Evolutionary conservation across 2,329 filamentous ascomycete species (phyloP).

Genomic region (Clarireedia sp.): DNA sequence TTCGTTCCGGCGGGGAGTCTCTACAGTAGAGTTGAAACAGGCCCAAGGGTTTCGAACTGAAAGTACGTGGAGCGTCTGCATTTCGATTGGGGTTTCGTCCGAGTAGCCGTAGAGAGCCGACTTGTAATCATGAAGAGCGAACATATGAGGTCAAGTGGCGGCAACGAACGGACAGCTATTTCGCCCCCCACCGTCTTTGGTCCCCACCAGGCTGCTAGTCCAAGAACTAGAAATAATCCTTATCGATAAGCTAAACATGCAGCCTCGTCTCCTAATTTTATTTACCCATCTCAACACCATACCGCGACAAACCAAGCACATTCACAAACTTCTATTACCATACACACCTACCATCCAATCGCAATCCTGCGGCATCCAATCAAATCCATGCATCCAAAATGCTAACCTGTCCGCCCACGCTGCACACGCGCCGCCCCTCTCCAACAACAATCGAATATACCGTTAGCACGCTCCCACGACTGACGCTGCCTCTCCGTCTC

Average conservation of each 20-base stretch:
- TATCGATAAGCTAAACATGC: background rate
- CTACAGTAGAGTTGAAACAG: too few relatives aligned
- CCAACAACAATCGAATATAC: slow-evolving; percentile 89
- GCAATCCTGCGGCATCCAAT: too few relatives aligned
- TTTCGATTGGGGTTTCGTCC: too few relatives aligned
- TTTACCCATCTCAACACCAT: background rate
- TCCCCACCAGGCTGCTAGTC: too few relatives aligned
- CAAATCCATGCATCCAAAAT: slow-evolving; percentile 34
- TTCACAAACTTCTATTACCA: background rate
- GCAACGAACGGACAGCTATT: too few relatives aligned
- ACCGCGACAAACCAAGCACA: background rate
- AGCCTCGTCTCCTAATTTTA: slow-evolving; percentile 1
- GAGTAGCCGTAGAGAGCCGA: too few relatives aligned
- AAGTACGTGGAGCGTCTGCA: too few relatives aligned
- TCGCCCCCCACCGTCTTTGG: too few relatives aligned
- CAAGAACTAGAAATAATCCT: background rate
- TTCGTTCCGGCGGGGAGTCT: too few relatives aligned
- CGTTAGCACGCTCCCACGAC: slow-evolving; percentile 67
- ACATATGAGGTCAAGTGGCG: too few relatives aligned
- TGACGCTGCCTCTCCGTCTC: slow-evolving; percentile 40
- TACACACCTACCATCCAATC: slow-evolving; percentile 1
- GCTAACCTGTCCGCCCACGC: slow-evolving; percentile 53
- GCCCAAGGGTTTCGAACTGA: too few relatives aligned
- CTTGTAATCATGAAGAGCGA: too few relatives aligned
- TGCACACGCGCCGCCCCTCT: slow-evolving; percentile 61